phyloP scores from a whole-genome alignment of 495 filamentous ascomycete genomes.

The Melanomma pulvis-pyrius region DNA sequence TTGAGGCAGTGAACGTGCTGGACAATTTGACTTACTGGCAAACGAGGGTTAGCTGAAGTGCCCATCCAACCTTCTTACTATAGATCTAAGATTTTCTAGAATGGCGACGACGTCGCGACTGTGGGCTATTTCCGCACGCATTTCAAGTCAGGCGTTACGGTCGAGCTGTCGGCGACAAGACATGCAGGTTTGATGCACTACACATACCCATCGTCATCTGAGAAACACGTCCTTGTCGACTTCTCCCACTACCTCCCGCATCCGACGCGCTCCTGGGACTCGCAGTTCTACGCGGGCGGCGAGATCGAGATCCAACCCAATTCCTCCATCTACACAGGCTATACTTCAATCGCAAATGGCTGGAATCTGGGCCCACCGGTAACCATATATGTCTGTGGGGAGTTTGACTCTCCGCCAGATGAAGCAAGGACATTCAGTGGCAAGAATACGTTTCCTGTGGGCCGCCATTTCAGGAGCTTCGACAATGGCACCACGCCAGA shows the following conservation, averaged over 20 bases:
- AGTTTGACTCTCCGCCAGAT: constrained; percentile 41
- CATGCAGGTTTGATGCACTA: constrained; percentile 44
- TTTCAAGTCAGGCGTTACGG: constrained; percentile 40
- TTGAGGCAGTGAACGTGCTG: constrained; percentile 39
- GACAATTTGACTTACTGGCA: constrained; percentile 47
- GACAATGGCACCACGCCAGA: constrained; percentile 36
- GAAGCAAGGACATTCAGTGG: constrained; percentile 40
- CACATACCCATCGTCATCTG: constrained; percentile 32
- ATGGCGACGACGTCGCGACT: constrained; percentile 39
- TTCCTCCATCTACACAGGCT: constrained; percentile 40
- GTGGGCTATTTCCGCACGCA: constrained; percentile 43
- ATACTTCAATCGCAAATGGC: constrained; percentile 36
- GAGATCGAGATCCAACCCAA: constrained; percentile 38
- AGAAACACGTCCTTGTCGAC: constrained; percentile 43
- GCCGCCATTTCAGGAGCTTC: constrained; percentile 31
- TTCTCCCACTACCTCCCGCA: constrained; percentile 48
- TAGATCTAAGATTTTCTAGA: constrained; percentile 53
- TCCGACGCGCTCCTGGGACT: constrained; percentile 34
- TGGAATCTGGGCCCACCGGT: constrained; percentile 45
- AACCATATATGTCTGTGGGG: constrained; percentile 44
- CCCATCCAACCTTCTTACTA: constrained; percentile 34
- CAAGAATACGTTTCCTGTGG: constrained; percentile 40
- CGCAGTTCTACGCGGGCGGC: constrained; percentile 42
- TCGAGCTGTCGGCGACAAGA: constrained; percentile 37
- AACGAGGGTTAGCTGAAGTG: constrained; percentile 8